These are phyloP conservation scores for Schizosaccharomyces japonicus DNA, from an alignment of 805 yeast species.

Conservation along the genomic window DNA sequence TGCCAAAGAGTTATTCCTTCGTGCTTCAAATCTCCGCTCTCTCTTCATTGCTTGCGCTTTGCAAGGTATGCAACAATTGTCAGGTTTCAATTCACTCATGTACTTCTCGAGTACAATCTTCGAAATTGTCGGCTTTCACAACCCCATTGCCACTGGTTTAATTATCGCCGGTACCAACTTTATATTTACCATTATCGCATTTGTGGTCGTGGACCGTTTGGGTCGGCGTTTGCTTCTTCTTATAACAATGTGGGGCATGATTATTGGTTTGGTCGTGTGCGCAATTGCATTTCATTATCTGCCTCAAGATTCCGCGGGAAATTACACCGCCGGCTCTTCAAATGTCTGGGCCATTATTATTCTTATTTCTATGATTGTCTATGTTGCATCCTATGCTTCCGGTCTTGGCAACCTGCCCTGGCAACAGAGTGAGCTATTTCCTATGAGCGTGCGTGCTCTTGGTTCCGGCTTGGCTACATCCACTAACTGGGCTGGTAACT, in stretches of 20 bases:
- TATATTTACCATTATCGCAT: conserved; percentile 63
- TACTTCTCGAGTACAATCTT: conserved; percentile 85
- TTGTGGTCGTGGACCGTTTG: conserved; percentile 61
- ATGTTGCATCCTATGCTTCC: conserved; percentile 72
- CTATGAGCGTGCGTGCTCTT: conserved; percentile 77
- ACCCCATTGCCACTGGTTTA: conserved; percentile 85
- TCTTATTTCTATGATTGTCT: conserved; percentile 62
- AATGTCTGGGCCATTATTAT: conserved; percentile 60
- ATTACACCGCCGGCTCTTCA: conserved; percentile 25
- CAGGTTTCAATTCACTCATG: conserved; percentile 91
- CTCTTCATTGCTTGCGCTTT: conserved; percentile 73
- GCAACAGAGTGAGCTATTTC: conserved; percentile 91
- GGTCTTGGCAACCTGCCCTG: conserved; percentile 97
- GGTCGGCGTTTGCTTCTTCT: conserved; percentile 71
- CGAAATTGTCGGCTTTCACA: conserved; percentile 65
- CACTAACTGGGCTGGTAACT: conserved; percentile 85
- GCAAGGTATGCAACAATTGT: conserved; percentile 89
- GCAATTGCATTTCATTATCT: conserved; percentile 82
- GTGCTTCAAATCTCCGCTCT: conserved; percentile 55
- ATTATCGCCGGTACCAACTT: conserved; percentile 88
- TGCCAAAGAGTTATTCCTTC: conserved; percentile 15
- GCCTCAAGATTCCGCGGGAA: conserved; percentile 26
- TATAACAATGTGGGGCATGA: conserved; percentile 69
- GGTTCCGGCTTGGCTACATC: conserved; percentile 84
- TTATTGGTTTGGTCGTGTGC: conserved; percentile 47